Conservation (phyloP, 2,329 filamentous ascomycete genomes). For the Aureobasidium sp. region DNA sequence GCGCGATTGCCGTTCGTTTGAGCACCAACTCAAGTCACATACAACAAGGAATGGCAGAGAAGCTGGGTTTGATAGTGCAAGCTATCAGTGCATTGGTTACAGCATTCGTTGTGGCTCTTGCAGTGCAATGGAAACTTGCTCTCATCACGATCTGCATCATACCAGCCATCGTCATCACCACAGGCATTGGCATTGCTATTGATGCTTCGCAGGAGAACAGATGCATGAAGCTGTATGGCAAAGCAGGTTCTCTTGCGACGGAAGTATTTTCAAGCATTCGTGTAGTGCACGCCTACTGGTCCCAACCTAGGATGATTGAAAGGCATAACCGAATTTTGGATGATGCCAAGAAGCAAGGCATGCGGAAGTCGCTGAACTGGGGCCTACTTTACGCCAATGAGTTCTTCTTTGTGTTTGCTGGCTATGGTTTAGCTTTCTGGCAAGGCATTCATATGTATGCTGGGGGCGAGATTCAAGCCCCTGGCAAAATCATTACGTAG, state of each 20-base stretch:
- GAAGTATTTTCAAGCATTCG: slow-evolving; percentile 41
- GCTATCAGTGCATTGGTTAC: slow-evolving; percentile 60
- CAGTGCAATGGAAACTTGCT: slow-evolving; percentile 57
- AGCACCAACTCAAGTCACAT: slow-evolving; percentile 60
- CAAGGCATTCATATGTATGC: slow-evolving; percentile 1
- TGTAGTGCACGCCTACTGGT: slow-evolving; percentile 55
- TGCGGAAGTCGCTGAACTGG: not conserved
- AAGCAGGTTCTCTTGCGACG: slow-evolving; percentile 26
- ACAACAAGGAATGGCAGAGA: slow-evolving; percentile 62
- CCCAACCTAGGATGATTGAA: slow-evolving; percentile 1
- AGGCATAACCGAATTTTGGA: not conserved
- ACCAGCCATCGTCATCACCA: slow-evolving; percentile 38
- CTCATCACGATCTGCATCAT: slow-evolving; percentile 57
- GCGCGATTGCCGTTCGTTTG: slow-evolving; percentile 56
- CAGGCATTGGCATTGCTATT: not conserved
- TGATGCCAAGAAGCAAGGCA: not conserved
- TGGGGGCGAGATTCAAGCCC: not conserved
- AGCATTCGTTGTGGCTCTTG: slow-evolving; percentile 52
- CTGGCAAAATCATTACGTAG: slow-evolving; percentile 8
- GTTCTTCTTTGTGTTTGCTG: not conserved
- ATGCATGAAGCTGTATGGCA: not conserved
- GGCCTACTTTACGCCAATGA: not conserved
- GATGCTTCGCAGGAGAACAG: not conserved
- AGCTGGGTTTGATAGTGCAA: slow-evolving; percentile 58
- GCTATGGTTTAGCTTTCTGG: not conserved